Evolutionary conservation across 257 asterid genomes (phyloP), one percentile per base, ranked within the genome.

Genomic region (Scutellaria galericulata): DNA sequence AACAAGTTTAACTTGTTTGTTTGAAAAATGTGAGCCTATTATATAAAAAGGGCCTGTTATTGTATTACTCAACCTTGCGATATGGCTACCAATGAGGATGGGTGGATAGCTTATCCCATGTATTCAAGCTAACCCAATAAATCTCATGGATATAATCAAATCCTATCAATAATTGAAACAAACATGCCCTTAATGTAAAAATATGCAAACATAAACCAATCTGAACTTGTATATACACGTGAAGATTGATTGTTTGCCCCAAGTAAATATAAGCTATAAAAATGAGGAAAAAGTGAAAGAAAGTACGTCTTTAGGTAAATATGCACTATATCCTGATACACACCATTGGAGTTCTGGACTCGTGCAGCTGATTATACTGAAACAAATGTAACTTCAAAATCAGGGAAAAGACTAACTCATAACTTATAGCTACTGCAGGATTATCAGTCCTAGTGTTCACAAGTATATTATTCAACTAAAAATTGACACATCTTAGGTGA

Each of bases 271-370:
- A 15, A 44, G 65, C 48, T 54, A 15, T 15, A 54, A 24, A 42
- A 73, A 27, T 74, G 42, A 74, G 59, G 45, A 37, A 41, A 63
- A 64, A 7, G 58, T 9, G 31, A 45, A 20, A 44, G 57, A 46
- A 46, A 5, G 8, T 35, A 27, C 24, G 22, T 7, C 35, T 54
- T 51, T 50, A 18, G 48, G 39, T 65, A 51, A 51, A 73, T 18
- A 42, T 58, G 39, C 18, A 7, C 57, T 70, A 44, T 45, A 14
- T 42, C 63, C 64, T 45, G 39, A 39, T 2, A 45, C 24, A 2
- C 14, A 41, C 20, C 37, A 42, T 5, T 22, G 44, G 8, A 31
- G 37, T 31, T 31, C 37, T 31, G 7, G 46, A 56, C 35, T 67
- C 14, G 52, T 50, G 39, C 37, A 12, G 41, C 57, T 13, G 15